Conservation (phyloP, 768 basidiomycete species). For the Phlebiopsis flavidoalba region DNA sequence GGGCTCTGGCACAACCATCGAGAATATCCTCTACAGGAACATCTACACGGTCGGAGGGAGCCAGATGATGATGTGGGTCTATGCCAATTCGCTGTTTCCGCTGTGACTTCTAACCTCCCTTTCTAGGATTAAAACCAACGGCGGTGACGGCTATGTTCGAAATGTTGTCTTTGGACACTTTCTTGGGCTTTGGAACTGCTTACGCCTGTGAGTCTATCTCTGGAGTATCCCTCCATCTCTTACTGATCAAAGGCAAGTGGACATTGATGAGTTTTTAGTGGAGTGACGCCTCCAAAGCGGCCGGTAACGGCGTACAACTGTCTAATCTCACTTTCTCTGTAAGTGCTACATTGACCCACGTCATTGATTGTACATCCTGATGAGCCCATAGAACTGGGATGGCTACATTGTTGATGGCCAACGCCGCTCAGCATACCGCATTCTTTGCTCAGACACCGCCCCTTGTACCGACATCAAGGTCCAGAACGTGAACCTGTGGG, state of each 20-base stretch:
- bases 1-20: slow-evolving; percentile 22
- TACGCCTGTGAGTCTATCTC: slow-evolving; percentile 14
- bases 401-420: slow-evolving; percentile 22
- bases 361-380: background rate
- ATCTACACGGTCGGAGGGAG: slow-evolving; percentile 26
- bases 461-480: slow-evolving; percentile 24
- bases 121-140: slow-evolving; percentile 21
- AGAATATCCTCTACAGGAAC: slow-evolving; percentile 24
- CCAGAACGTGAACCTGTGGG: slow-evolving; percentile 26
- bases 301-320: slow-evolving; percentile 23
- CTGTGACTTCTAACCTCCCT: background rate
- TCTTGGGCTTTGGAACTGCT: slow-evolving; percentile 21
- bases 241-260: background rate
- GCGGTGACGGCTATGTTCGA: slow-evolving; percentile 20
- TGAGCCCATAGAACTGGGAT: slow-evolving; percentile 21
- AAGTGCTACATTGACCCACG: too few relatives aligned
- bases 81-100: background rate
- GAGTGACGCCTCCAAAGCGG: slow-evolving; percentile 17
- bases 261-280: slow-evolving; percentile 27
- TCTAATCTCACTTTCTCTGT: slow-evolving; percentile 26
- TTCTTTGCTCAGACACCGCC: slow-evolving; percentile 23
- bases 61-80: slow-evolving; percentile 23
- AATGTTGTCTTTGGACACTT: slow-evolving; percentile 27
- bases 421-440: slow-evolving; percentile 20
- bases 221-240: background rate